A percentile compares a stretch with the other conserved stretches of the same genome.
phyloP scores from a whole-genome alignment of 305 asterid genomes.

The Ruellia speciosa region DNA sequence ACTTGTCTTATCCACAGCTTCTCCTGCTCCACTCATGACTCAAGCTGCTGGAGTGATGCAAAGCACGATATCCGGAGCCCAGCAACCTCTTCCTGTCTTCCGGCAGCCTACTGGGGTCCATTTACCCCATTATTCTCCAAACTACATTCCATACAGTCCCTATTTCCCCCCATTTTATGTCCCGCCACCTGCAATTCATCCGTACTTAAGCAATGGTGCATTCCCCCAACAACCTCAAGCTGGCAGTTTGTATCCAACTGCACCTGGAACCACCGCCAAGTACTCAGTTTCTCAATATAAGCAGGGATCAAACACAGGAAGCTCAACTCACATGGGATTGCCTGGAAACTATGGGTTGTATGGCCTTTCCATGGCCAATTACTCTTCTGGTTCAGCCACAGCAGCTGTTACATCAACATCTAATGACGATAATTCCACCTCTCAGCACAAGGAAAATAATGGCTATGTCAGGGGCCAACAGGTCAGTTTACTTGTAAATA shows the following conservation, averaged over 20 bases:
- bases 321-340: slow-evolving; percentile 51
- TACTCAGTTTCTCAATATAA: slow-evolving; percentile 73
- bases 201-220: slow-evolving; percentile 61
- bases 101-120: slow-evolving; percentile 84
- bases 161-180: slow-evolving; percentile 68
- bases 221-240: slow-evolving; percentile 88
- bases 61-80: slow-evolving; percentile 40
- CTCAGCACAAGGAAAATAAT: slow-evolving; percentile 64
- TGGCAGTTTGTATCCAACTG: slow-evolving; percentile 61
- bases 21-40: slow-evolving; percentile 61
- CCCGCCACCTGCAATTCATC: slow-evolving; percentile 74
- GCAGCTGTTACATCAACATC: slow-evolving; percentile 56
- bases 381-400: slow-evolving; percentile 55
- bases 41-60: slow-evolving; percentile 77
- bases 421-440: slow-evolving; percentile 57
- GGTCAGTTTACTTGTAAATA: slow-evolving; percentile 32
- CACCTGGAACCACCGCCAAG: slow-evolving; percentile 63
- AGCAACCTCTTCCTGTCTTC: slow-evolving; percentile 67
- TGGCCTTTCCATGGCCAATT: slow-evolving; percentile 57
- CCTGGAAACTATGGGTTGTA: slow-evolving; percentile 72
- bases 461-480: slow-evolving; percentile 61
- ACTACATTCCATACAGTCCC: slow-evolving; percentile 70
- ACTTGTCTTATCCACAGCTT: slow-evolving; percentile 50
- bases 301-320: slow-evolving; percentile 65
- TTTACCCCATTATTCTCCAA: slow-evolving; percentile 75